Evolutionary conservation across 2,329 filamentous ascomycete species (phyloP).

Genomic region (Trichoderma sp.): DNA sequence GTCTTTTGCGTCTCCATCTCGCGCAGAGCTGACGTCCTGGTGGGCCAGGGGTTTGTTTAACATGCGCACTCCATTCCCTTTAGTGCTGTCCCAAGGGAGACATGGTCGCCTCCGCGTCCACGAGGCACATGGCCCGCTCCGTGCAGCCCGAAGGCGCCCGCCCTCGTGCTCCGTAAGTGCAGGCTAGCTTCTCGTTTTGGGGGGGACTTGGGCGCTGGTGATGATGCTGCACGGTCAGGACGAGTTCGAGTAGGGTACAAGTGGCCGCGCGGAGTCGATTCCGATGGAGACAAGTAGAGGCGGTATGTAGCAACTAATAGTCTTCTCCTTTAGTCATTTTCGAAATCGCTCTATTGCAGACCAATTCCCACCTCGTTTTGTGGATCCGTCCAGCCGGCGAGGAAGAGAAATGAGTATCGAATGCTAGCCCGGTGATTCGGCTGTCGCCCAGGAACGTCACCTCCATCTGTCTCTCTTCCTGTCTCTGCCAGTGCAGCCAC

Average conservation of each 20-base stretch:
- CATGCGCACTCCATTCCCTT: constrained; percentile 11
- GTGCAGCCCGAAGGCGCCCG: constrained; percentile 16
- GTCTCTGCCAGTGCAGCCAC: neutral
- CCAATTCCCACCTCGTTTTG: neutral
- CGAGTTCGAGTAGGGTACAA: neutral
- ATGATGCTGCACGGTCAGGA: neutral
- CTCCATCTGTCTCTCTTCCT: neutral
- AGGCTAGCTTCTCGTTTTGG: neutral
- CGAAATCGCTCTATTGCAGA: neutral
- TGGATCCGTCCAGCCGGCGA: neutral
- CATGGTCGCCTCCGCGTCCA: constrained; percentile 12
- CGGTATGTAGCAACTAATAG: neutral
- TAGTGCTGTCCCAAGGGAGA: constrained; percentile 4
- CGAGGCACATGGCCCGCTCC: constrained; percentile 20
- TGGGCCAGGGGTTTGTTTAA: constrained; percentile 19
- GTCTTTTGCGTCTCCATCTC: neutral
- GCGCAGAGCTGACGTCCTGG: constrained; percentile 19
- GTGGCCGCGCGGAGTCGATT: neutral
- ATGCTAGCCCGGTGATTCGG: neutral
- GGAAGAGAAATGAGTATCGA: neutral
- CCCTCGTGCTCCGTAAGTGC: neutral
- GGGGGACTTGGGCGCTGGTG: neutral
- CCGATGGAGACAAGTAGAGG: neutral
- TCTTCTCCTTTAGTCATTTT: neutral
- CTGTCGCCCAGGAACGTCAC: neutral